A percentile compares a stretch with the other conserved stretches of the same genome.
These are phyloP conservation scores for Leccinum solheimii DNA, from an alignment of 1,284 basidiomycete genomes.

Conservation along the genomic window DNA sequence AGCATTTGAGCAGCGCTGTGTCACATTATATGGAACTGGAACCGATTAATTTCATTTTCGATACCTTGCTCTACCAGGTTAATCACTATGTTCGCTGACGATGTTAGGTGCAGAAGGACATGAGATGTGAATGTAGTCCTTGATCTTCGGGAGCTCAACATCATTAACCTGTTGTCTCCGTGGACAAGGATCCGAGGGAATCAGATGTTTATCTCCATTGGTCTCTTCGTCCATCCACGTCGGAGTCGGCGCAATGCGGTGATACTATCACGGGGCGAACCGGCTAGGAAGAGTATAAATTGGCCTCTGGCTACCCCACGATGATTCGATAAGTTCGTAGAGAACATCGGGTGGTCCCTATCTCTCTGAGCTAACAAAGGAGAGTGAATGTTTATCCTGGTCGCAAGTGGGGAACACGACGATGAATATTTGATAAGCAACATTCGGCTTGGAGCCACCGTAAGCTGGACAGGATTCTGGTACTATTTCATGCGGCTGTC, in stretches of 20 bases:
- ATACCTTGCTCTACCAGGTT: background rate
- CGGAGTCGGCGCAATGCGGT: background rate
- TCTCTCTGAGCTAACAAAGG: background rate
- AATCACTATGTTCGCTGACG: background rate
- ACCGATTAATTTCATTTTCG: constrained; percentile 14
- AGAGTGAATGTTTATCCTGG: too few species aligned
- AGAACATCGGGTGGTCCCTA: background rate
- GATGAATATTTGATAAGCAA: background rate
- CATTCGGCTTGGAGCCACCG: background rate
- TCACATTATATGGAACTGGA: constrained; percentile 61
- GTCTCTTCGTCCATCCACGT: background rate
- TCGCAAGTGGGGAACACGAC: too few species aligned
- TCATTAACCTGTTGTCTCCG: background rate
- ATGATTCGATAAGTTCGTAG: background rate
- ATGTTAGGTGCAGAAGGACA: background rate
- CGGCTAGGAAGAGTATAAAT: too few species aligned
- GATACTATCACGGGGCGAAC: too few species aligned
- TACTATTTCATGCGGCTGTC: too few species aligned
- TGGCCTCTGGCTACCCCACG: background rate
- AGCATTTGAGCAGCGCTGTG: constrained; percentile 87
- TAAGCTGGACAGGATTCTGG: background rate
- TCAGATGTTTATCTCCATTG: background rate
- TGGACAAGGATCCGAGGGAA: background rate
- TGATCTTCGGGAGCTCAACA: background rate
- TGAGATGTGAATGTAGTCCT: background rate